Percentiles rank a stretch among this genome's conserved stretches.
phyloP scores from a whole-genome alignment of 2,329 filamentous ascomycete genomes.

The Leptographium galeiforme region DNA sequence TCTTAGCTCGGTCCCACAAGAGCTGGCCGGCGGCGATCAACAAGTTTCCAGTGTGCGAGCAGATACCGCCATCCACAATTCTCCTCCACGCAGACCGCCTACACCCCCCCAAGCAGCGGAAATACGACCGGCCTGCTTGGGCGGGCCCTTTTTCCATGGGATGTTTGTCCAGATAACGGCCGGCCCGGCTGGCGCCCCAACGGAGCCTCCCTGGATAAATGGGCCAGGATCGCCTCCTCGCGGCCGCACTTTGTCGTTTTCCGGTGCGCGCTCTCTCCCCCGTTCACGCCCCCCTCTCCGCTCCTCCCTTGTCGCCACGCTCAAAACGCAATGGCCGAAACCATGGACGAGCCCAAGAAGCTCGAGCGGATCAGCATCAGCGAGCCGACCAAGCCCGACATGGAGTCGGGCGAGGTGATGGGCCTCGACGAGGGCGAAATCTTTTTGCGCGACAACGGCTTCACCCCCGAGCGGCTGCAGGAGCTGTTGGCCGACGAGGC shows the following conservation, averaged over 20 bases:
- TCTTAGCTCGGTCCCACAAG: not conserved
- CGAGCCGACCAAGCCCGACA: not conserved
- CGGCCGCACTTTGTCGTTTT: no score
- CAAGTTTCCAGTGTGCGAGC: not conserved
- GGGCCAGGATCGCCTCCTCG: no score
- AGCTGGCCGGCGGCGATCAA: not conserved
- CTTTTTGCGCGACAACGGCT: not conserved
- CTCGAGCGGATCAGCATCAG: not conserved
- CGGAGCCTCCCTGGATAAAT: no score
- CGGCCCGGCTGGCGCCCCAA: no score
- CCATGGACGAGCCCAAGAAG: not conserved
- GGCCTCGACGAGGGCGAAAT: constrained; percentile 1
- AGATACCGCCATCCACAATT: not conserved
- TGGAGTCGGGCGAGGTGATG: not conserved
- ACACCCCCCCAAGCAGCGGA: not conserved
- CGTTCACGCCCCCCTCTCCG: not conserved
- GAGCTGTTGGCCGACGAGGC: not conserved
- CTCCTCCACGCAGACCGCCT: not conserved
- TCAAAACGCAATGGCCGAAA: no score
- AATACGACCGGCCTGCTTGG: not conserved
- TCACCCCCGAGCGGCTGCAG: not conserved
- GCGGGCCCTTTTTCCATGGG: no score
- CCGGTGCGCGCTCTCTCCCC: not conserved
- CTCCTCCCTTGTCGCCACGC: not conserved
- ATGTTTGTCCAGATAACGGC: no score